Base-by-base conservation (phyloP, 805 yeast genomes). In the Teunomyces stri region DNA sequence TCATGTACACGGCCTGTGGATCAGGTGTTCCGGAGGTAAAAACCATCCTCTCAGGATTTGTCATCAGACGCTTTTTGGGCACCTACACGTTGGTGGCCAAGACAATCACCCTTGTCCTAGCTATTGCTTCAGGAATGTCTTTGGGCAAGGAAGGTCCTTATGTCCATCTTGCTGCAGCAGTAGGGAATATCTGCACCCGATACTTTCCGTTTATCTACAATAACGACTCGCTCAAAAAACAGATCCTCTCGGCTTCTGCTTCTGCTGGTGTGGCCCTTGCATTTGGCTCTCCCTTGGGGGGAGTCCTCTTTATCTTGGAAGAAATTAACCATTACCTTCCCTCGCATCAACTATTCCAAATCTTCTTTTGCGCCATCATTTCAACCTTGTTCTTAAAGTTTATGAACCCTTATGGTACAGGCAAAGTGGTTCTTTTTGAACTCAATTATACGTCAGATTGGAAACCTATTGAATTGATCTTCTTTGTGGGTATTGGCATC, bases 11-110 rank as follows among this genome's bases (percentile, higher is more conserved):
- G 10, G 84, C 81, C 0, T 74, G 75, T 27, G 85, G 85, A 3
- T 76, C 81, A 13, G 85, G 85, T 4, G 84, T 80, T 2, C 83
- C 84, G 0, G 84, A 80, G 60, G 85, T 80, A 12, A 79, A 78
- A 51, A 80, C 84, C 0, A 79, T 80, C 33, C 61, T 80, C 27
- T 78, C 83, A 0, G 85, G 85, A 1, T 80, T 80, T 52, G 76
- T 80, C 39, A 79, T 80, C 21, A 65, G 84, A 47, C 61, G 72
- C 36, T 80, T 76, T 52, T 60, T 80, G 31, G 84, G 85, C 4
- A 61, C 76, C 1, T 72, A 74, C 51, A 79, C 85, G 0, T 65
- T 80, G 6, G 34, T 79, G 20, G 65, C 76, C 48, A 80, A 80
- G 57, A 66, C 81, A 0, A 49, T 67, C 2, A 78, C 80, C 0